phyloP scores from a whole-genome alignment of 1,284 basidiomycete genomes.

The Microstroma glucosiphilum region DNA sequence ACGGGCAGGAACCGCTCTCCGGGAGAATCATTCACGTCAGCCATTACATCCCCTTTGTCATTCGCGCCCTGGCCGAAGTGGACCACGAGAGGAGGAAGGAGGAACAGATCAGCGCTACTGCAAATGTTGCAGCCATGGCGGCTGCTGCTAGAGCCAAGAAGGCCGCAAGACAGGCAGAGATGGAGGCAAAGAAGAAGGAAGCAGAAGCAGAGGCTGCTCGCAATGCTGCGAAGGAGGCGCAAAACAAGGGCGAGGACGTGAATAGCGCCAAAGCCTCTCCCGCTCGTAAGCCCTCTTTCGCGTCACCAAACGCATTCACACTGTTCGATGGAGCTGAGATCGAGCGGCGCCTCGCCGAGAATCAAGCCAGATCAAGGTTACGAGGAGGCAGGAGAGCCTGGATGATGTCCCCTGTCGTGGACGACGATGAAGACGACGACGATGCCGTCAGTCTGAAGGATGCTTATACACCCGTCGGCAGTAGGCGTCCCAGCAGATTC shows the following conservation, averaged over 20 bases:
- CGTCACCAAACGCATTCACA: conserved; percentile 26
- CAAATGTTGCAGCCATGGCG: conserved; percentile 42
- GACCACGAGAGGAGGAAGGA: conserved; percentile 39
- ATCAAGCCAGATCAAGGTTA: conserved; percentile 38
- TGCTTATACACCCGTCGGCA: conserved; percentile 40
- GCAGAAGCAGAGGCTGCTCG: conserved; percentile 26
- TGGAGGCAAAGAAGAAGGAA: conserved; percentile 26
- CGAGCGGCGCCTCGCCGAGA: conserved; percentile 38
- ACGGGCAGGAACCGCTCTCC: conserved; percentile 35
- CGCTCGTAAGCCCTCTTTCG: conserved; percentile 27
- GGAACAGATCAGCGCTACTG: conserved; percentile 36
- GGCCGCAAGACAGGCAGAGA: conserved; percentile 30
- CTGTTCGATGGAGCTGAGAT: conserved; percentile 31
- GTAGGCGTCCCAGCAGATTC: conserved; percentile 24
- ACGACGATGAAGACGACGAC: conserved; percentile 30
- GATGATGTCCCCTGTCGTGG: conserved; percentile 44
- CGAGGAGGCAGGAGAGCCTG: conserved; percentile 39
- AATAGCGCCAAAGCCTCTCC: conserved; percentile 30
- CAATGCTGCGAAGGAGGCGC: conserved; percentile 11
- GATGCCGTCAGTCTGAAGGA: conserved; percentile 32
- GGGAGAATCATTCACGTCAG: conserved; percentile 49
- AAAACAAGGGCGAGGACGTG: conserved; percentile 20
- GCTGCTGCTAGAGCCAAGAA: conserved; percentile 38
- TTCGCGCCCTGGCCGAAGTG: conserved; percentile 37
- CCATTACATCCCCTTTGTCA: conserved; percentile 47